Conservation (phyloP, 805 yeast species). For the Wickerhamiella qilinensis region DNA sequence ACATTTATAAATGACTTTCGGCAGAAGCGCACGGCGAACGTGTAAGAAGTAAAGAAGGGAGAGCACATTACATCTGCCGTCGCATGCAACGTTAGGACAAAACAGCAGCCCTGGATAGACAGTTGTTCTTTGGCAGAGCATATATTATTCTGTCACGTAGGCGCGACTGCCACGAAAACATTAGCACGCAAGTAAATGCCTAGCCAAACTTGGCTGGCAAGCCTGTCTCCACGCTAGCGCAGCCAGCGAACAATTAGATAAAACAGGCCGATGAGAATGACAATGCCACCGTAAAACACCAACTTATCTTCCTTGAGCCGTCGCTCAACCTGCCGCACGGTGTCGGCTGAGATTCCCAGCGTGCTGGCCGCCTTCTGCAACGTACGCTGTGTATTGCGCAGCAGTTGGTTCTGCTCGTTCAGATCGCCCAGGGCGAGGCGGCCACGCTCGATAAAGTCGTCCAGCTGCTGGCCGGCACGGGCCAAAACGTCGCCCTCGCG, state of each 20-base stretch:
- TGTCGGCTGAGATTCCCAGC: slow-evolving; percentile 72
- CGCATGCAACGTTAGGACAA: no score
- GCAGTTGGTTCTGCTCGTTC: slow-evolving; percentile 64
- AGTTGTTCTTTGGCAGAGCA: no score
- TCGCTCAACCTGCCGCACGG: slow-evolving; percentile 63
- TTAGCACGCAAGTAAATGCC: no score
- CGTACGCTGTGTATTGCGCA: slow-evolving; percentile 43
- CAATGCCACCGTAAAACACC: slow-evolving; percentile 64
- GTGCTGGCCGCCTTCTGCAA: slow-evolving; percentile 59
- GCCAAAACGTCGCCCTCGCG: slow-evolving; percentile 45
- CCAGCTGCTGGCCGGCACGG: slow-evolving; percentile 67
- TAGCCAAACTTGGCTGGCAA: no score
- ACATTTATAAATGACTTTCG: no score
- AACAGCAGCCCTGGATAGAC: no score
- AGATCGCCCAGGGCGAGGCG: slow-evolving; percentile 70
- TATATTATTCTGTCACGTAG: no score
- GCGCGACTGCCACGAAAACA: no score
- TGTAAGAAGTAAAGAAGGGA: no score
- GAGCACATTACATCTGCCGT: no score
- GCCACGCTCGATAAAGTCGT: slow-evolving; percentile 83
- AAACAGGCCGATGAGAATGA: slow-evolving; percentile 45
- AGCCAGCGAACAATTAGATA: slow-evolving; percentile 52
- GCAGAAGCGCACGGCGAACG: no score
- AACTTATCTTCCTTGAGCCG: slow-evolving; percentile 77
- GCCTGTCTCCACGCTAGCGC: no score